phyloP scores from a whole-genome alignment of 176 grass and related monocot genomes.

The Raddia guianensis region DNA sequence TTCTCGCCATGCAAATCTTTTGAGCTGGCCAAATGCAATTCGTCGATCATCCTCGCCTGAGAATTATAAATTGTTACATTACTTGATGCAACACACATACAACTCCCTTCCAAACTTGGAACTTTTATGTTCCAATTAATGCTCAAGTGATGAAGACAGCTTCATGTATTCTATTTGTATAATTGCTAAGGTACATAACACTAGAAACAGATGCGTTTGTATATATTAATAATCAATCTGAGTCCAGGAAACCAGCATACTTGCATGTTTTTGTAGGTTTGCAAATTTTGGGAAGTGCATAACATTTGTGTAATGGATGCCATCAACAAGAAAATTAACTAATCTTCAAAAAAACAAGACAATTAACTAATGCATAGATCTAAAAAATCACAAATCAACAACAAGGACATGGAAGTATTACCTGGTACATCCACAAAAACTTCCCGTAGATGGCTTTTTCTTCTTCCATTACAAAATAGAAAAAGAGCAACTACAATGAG shows the following conservation, averaged over 20 bases:
- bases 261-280: slow-evolving; percentile 13
- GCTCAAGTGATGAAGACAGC: not conserved
- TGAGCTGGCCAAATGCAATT: slow-evolving; percentile 86
- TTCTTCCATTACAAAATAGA: slow-evolving; percentile 64
- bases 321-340: slow-evolving; percentile 24
- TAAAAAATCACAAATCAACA: not conserved
- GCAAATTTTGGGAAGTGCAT: not conserved
- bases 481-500: slow-evolving; percentile 57
- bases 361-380: not conserved
- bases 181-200: not conserved
- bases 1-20: slow-evolving; percentile 84
- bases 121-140: not conserved
- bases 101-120: not conserved
- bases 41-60: slow-evolving; percentile 79
- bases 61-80: slow-evolving; percentile 28
- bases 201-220: not conserved
- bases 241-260: not conserved
- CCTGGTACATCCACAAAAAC: slow-evolving; percentile 87
- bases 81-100: slow-evolving; percentile 13
- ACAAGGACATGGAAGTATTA: slow-evolving; percentile 27
- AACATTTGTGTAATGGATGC: not conserved
- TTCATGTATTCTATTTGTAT: not conserved
- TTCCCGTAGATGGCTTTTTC: slow-evolving; percentile 53
- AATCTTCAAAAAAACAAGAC: not conserved
- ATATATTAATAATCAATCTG: not conserved